These are phyloP conservation scores for Phyllosticta citriasiana DNA, from an alignment of 2,329 filamentous ascomycete species.

Conservation along the genomic window DNA sequence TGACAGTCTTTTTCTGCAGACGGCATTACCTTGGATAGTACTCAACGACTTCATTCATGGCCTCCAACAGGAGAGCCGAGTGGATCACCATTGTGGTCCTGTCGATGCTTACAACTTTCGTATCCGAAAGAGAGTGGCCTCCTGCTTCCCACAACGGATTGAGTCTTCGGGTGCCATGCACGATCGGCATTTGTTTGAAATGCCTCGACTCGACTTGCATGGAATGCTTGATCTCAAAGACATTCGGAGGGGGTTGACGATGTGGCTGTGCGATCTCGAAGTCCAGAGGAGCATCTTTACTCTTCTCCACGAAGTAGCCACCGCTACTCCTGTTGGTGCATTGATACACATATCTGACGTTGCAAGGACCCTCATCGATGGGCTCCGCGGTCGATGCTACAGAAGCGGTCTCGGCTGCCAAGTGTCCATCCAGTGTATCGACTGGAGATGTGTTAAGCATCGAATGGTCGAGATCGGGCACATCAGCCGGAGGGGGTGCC, in stretches of 20 bases:
- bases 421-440: not conserved
- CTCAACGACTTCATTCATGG: conserved; percentile 5
- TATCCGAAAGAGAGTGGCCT: not conserved
- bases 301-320: not conserved
- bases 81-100: conserved; percentile 1
- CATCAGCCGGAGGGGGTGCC: not conserved
- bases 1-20: not conserved
- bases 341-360: not conserved
- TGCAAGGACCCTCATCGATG: not conserved
- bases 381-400: not conserved
- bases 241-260: not conserved
- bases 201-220: not conserved
- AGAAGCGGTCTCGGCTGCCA: not conserved
- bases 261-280: not conserved
- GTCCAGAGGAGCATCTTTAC: not conserved
- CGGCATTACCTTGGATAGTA: conserved; percentile 1
- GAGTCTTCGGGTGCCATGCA: not conserved
- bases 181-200: not conserved
- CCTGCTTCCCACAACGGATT: not conserved
- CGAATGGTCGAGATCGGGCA: not conserved
- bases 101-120: not conserved
- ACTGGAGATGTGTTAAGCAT: not conserved
- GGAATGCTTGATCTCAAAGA: not conserved
- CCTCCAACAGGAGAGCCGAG: conserved; percentile 3
- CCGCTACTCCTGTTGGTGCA: not conserved